A percentile compares a stretch with the other conserved stretches of the same genome.
These are phyloP conservation scores for Dioscorea zingiberensis DNA, from an alignment of 106 monocot species.

Conservation along the genomic window DNA sequence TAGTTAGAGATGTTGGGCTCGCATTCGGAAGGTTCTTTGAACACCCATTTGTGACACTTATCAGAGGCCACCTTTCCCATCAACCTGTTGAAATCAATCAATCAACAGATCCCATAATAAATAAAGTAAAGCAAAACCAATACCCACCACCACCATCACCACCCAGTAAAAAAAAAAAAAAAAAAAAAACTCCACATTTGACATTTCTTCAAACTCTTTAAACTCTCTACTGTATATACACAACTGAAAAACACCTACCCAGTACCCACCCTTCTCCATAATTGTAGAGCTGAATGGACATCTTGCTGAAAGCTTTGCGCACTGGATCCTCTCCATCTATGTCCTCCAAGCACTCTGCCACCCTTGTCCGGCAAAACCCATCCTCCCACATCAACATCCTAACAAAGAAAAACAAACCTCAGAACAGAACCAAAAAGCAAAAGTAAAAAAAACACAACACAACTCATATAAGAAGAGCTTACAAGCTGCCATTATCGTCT, in stretches of 20 bases:
- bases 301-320: slow-evolving; percentile 91
- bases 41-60: slow-evolving; percentile 99
- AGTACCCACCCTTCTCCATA: slow-evolving; percentile 99
- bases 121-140: not conserved
- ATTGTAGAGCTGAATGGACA: slow-evolving; percentile 96
- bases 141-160: no score
- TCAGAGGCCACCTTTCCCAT: slow-evolving; percentile 98
- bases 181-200: no score
- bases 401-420: not conserved
- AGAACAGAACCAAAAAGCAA: no score
- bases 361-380: slow-evolving; percentile 70
- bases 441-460: not conserved
- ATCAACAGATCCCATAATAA: not conserved
- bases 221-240: not conserved
- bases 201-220: no score
- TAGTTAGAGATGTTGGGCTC: slow-evolving; percentile 94
- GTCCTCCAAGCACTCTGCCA: slow-evolving; percentile 50
- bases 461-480: slow-evolving; percentile 15
- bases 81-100: slow-evolving; percentile 54
- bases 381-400: slow-evolving; percentile 99
- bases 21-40: slow-evolving; percentile 91
- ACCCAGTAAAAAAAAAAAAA: no score
- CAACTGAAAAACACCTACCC: slow-evolving; percentile 42
- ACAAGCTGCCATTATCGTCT: slow-evolving; percentile 92
- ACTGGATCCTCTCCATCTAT: slow-evolving; percentile 79